Conservation (phyloP, 2,329 filamentous ascomycete species). For the Calonectria crousiana region DNA sequence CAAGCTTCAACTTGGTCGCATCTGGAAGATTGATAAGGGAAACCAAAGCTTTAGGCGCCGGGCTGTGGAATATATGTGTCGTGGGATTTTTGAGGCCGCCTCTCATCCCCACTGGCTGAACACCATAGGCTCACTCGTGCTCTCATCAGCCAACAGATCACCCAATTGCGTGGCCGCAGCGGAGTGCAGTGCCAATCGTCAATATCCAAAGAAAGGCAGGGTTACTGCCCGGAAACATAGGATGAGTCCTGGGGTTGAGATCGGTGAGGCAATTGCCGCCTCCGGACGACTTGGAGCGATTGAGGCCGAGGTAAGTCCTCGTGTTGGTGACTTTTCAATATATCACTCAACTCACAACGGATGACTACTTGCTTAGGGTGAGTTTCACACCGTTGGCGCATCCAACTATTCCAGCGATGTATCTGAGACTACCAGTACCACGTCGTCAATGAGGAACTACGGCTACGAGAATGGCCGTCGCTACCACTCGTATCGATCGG, state of each 20-base stretch:
- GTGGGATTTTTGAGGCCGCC: not conserved
- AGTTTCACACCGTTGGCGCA: conserved; percentile 23
- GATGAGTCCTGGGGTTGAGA: not conserved
- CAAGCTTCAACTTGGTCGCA: not conserved
- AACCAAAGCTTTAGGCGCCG: no score
- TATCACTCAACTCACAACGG: not conserved
- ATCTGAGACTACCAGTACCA: conserved; percentile 38
- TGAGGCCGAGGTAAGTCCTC: not conserved
- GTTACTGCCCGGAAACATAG: not conserved
- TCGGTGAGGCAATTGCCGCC: not conserved
- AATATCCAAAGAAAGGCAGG: not conserved
- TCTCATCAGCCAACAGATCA: no score
- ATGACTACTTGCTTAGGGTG: not conserved
- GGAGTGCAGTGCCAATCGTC: not conserved
- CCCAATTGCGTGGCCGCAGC: not conserved
- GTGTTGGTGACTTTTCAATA: not conserved
- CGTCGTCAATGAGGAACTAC: conserved; percentile 50
- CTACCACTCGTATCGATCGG: conserved; percentile 53
- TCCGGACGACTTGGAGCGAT: not conserved
- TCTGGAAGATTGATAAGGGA: not conserved
- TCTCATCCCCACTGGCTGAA: no score
- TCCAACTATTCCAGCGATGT: conserved; percentile 37
- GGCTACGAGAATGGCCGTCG: conserved; percentile 54
- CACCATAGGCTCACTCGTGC: no score
- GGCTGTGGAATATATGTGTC: not conserved